phyloP scores from a whole-genome alignment of 495 filamentous ascomycete genomes.

The Mytilinidion resinicola region DNA sequence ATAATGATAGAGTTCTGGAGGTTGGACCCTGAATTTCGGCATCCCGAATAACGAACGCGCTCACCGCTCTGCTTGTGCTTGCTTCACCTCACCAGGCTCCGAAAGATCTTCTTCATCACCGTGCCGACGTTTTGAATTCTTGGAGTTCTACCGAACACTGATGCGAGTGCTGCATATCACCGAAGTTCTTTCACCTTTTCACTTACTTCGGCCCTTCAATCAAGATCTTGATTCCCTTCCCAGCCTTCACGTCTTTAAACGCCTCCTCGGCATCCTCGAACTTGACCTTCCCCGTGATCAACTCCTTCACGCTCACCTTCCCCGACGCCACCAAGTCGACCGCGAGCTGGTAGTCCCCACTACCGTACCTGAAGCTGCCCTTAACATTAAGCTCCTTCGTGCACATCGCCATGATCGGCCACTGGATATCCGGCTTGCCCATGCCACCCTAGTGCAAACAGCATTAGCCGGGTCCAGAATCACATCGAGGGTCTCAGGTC shows the following conservation, averaged over 20 bases:
- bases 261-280: constrained; percentile 71
- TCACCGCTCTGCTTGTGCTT: background rate
- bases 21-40: background rate
- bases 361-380: constrained; percentile 77
- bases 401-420: constrained; percentile 76
- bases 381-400: constrained; percentile 75
- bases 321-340: constrained; percentile 60
- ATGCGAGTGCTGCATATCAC: background rate
- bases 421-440: constrained; percentile 67
- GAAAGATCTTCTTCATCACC: background rate
- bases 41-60: background rate
- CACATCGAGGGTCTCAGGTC: background rate
- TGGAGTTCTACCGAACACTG: no score
- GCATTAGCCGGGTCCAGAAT: no score
- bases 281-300: constrained; percentile 62
- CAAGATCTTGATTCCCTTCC: constrained; percentile 77
- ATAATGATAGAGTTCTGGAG: no score
- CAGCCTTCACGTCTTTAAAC: constrained; percentile 68
- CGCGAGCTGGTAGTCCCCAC: constrained; percentile 73
- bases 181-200: constrained; percentile 11
- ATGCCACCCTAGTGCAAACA: constrained; percentile 46
- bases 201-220: constrained; percentile 53
- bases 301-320: constrained; percentile 60
- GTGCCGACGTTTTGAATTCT: background rate
- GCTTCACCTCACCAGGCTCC: background rate